Percentiles rank a stretch among this genome's conserved stretches.
phyloP scores from a whole-genome alignment of 768 basidiomycete species.

The Podaxis carcinomalis region DNA sequence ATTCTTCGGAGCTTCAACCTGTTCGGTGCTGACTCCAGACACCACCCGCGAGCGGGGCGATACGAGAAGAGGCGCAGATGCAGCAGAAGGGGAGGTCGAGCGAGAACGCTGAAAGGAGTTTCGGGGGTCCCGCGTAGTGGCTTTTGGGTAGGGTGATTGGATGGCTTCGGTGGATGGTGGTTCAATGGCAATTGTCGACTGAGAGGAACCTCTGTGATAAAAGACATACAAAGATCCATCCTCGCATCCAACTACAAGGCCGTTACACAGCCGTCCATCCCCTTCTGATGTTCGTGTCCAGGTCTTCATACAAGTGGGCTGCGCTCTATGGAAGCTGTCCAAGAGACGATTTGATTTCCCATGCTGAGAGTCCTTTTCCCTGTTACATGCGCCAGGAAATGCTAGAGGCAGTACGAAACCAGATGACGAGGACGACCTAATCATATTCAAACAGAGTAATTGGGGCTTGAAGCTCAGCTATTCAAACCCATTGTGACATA shows the following conservation, averaged over 20 bases:
- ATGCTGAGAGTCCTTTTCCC: not conserved
- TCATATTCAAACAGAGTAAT: not conserved
- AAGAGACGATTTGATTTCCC: not conserved
- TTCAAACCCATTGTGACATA: not conserved
- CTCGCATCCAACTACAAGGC: slow-evolving; percentile 35
- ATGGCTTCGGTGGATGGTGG: slow-evolving; percentile 13
- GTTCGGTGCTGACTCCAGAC: slow-evolving; percentile 66
- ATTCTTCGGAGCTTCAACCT: slow-evolving; percentile 73
- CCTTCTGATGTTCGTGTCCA: slow-evolving; percentile 19
- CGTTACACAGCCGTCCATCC: slow-evolving; percentile 15
- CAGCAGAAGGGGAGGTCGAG: slow-evolving; percentile 31
- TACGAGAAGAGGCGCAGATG: slow-evolving; percentile 45
- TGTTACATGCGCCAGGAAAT: slow-evolving; percentile 21
- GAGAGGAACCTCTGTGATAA: slow-evolving; percentile 16
- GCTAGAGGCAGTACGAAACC: slow-evolving; percentile 27
- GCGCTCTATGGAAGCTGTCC: slow-evolving; percentile 26
- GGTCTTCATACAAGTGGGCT: slow-evolving; percentile 26
- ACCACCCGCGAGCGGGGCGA: slow-evolving; percentile 60
- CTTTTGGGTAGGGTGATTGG: slow-evolving; percentile 18
- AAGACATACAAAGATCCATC: slow-evolving; percentile 44
- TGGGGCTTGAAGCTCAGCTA: not conserved
- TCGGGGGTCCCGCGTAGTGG: slow-evolving; percentile 16
- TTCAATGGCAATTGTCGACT: slow-evolving; percentile 10
- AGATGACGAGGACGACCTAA: not conserved
- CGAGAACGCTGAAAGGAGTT: slow-evolving; percentile 26